These are phyloP conservation scores for Cladophialophora carrionii DNA, from an alignment of 2,329 filamentous ascomycete genomes.

Conservation along the genomic window DNA sequence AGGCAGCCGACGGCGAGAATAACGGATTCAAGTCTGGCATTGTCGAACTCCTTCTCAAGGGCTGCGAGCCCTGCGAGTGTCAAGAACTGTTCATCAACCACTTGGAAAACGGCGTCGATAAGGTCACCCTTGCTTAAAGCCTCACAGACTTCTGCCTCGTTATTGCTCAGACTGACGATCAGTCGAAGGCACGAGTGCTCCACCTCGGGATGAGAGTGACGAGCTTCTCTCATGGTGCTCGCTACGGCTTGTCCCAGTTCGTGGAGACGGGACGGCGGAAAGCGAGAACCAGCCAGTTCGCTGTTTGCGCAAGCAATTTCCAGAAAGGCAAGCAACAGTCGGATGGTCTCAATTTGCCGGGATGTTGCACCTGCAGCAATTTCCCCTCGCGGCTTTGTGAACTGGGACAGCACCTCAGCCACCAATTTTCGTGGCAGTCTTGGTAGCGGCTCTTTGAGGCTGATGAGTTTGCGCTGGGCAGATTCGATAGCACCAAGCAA, in stretches of 20 bases:
- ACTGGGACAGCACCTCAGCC: slow-evolving; percentile 18
- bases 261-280: slow-evolving; percentile 15
- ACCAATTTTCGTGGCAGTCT: slow-evolving; percentile 18
- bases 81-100: slow-evolving; percentile 41
- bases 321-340: slow-evolving; percentile 30
- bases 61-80: slow-evolving; percentile 41
- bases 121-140: slow-evolving; percentile 60
- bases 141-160: slow-evolving; percentile 69
- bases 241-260: slow-evolving; percentile 29
- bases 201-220: slow-evolving; percentile 24
- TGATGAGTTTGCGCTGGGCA: slow-evolving; percentile 29
- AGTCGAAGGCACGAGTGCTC: slow-evolving; percentile 63
- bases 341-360: slow-evolving; percentile 18
- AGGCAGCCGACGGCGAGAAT: slow-evolving; percentile 78
- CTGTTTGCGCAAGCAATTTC: slow-evolving; percentile 28
- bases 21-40: slow-evolving; percentile 68
- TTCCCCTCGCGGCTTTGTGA: slow-evolving; percentile 14
- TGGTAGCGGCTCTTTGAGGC: slow-evolving; percentile 23
- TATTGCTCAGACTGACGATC: slow-evolving; percentile 84
- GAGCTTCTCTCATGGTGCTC: slow-evolving; percentile 22
- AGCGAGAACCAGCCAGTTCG: slow-evolving; percentile 9
- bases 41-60: slow-evolving; percentile 46
- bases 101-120: slow-evolving; percentile 44
- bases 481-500: slow-evolving; percentile 34
- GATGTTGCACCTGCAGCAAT: background rate